Evolutionary conservation across 1,284 basidiomycete species (phyloP), one percentile per base, ranked within the genome.

Genomic region (Apiotrichum siamense): DNA sequence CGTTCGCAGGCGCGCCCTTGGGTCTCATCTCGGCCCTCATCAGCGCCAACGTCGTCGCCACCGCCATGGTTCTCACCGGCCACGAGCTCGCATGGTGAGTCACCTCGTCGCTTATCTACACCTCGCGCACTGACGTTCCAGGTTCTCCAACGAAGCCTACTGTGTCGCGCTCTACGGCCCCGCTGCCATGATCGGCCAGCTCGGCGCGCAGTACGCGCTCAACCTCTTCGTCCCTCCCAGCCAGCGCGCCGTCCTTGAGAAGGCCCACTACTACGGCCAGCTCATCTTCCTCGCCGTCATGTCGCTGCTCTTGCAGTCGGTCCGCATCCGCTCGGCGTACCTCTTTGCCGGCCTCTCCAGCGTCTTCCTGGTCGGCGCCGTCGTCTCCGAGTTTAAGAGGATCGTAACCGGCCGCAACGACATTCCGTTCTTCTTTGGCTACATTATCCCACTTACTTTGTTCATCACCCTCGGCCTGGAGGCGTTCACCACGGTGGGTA

Each of bases 91-190:
- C 62, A 15, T 75, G 73, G 72, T 72, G 48, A 69, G 54, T 69
- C 70, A 54, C 35, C 10, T 1, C 6, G 24, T 4, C n/a, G n/a
- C n/a, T 7, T 10, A 12, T 49, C 10, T 7, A 11, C 12, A 7
- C 13, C 9, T 31, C 17, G 10, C 9, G 6, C 13, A 42, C 42
- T 48, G 79, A 0, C 78, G 18, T n/a, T 86, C 77, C 69, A 90
- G 89, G 90, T 93, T 88, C 74, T 77, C 80, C 12, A 80, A 80
- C 52, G 88, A 91, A 59, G 80, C 82, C 57, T 80, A 84, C 4
- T 82, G 84, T 10, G 61, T 93, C 5, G 64, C 81, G 12, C 73
- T 96, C n/a, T 97, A 90, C 66, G 85, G 79, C 2, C 88, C 90
- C 24, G 80, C 87, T 0, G 83, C 83, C 0, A 63, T 88, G 10